A percentile compares a stretch with the other conserved stretches of the same genome.
Evolutionary conservation across 1,284 basidiomycete species (phyloP).

Genomic region (Rhodotorula sp.): DNA sequence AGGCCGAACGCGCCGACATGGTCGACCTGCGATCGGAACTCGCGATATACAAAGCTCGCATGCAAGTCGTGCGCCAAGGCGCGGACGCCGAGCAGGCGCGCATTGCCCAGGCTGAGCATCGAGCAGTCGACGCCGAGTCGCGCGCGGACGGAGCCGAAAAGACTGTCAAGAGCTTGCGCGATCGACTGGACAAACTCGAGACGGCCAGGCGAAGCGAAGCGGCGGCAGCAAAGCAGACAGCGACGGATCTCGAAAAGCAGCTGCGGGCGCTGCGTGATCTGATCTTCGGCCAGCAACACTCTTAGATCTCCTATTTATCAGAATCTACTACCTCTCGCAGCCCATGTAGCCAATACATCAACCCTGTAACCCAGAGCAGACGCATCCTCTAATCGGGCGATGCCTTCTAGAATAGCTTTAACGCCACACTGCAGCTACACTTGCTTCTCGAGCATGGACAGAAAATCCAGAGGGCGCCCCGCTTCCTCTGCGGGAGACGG

Average conservation of each 20-base stretch:
- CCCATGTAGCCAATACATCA: not conserved
- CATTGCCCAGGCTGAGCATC: not conserved
- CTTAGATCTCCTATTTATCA: not conserved
- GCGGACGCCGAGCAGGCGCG: not conserved
- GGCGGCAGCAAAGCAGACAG: not conserved
- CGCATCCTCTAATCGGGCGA: not conserved
- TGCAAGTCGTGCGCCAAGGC: not conserved
- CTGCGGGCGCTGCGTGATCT: not conserved
- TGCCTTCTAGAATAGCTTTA: not conserved
- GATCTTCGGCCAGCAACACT: not conserved
- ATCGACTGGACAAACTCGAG: not conserved
- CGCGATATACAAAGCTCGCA: slow-evolving; percentile 18
- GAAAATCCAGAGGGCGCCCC: not conserved
- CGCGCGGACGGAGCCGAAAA: not conserved
- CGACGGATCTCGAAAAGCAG: not conserved
- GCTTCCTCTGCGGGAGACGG: not conserved
- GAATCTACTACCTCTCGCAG: not conserved
- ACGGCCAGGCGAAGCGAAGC: not conserved
- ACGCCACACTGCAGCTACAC: not conserved
- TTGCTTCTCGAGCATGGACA: slow-evolving; percentile 3
- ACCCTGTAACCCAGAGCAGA: not conserved
- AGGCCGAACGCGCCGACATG: slow-evolving; percentile 25
- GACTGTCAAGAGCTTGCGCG: not conserved
- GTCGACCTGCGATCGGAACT: slow-evolving; percentile 17
- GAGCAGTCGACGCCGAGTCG: not conserved